These are phyloP conservation scores for Ulota crispa DNA, from an alignment of 225 moss, liverwort and hornwort species.

Conservation along the genomic window DNA sequence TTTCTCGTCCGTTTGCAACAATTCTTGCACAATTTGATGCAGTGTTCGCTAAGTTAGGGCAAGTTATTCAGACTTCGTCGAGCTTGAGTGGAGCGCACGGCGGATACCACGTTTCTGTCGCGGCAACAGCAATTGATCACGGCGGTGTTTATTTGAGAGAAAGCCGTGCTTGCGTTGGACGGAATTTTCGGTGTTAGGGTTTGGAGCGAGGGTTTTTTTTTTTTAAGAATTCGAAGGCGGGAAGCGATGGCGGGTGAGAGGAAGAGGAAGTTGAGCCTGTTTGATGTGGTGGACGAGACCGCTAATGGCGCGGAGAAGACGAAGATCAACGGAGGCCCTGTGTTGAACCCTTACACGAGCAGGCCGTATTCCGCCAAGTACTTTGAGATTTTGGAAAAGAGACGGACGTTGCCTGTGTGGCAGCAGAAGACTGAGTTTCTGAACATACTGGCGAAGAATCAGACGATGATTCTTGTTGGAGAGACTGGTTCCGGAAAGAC, in stretches of 20 bases:
- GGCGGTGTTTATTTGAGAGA: background rate
- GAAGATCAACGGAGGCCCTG: conserved; percentile 69
- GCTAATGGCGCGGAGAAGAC: conserved; percentile 61
- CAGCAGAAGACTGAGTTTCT: conserved; percentile 98
- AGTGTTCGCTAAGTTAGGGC: conserved; percentile 1
- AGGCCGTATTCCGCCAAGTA: conserved; percentile 60
- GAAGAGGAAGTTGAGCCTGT: conserved; percentile 94
- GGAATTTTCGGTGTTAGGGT: conserved; percentile 17
- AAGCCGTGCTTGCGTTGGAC: background rate
- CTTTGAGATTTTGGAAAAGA: conserved; percentile 63
- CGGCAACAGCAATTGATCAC: background rate
- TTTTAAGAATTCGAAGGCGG: background rate
- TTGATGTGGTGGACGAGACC: conserved; percentile 82
- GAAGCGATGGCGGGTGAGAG: conserved; percentile 68
- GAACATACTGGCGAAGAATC: conserved; percentile 82
- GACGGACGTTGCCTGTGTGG: conserved; percentile 91
- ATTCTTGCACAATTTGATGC: conserved; percentile 1
- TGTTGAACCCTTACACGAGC: conserved; percentile 58
- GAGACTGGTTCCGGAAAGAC: conserved; percentile 99
- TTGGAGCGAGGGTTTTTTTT: background rate
- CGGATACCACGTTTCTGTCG: background rate
- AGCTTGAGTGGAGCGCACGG: conserved; percentile 6
- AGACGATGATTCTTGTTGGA: conserved; percentile 96
- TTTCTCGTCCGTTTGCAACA: background rate
- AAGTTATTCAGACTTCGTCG: background rate